Evolutionary conservation across 2,329 filamentous ascomycete species (phyloP).

Genomic region (Fusarium cyanostomum): DNA sequence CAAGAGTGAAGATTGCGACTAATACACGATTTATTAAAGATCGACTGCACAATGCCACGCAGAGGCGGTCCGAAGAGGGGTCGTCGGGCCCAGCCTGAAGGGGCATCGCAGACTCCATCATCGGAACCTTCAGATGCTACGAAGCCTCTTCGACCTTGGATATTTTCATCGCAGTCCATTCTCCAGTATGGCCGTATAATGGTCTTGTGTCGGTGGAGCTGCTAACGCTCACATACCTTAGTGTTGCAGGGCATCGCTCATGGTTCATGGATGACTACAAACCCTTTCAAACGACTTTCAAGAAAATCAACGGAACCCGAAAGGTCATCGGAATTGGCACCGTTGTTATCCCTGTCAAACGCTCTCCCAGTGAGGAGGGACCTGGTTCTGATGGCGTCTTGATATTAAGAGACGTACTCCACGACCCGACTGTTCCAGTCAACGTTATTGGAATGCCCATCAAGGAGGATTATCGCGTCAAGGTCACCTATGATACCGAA

Average conservation of each 20-base stretch:
- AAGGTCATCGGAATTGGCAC: neutral
- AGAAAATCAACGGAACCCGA: too few species aligned
- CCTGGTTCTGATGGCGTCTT: neutral
- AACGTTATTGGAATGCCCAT: neutral
- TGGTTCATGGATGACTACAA: neutral
- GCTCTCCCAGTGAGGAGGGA: neutral
- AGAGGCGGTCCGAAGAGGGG: neutral
- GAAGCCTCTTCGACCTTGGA: neutral
- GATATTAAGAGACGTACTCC: neutral
- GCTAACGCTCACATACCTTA: neutral
- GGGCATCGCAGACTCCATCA: too few species aligned
- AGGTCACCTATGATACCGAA: too few species aligned
- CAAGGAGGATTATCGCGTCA: neutral
- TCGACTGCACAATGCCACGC: neutral
- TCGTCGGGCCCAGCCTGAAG: neutral
- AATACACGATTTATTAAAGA: too few species aligned
- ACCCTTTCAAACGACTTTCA: neutral
- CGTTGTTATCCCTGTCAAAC: neutral
- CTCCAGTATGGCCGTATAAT: neutral
- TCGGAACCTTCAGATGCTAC: too few species aligned
- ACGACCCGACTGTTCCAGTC: neutral
- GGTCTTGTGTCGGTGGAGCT: neutral
- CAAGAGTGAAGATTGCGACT: too few species aligned
- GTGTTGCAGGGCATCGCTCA: neutral
- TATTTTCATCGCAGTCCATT: neutral